Evolutionary conservation across 371 early-diverging fungal species (phyloP).

Genomic region (Blastocladiella emersonii): DNA sequence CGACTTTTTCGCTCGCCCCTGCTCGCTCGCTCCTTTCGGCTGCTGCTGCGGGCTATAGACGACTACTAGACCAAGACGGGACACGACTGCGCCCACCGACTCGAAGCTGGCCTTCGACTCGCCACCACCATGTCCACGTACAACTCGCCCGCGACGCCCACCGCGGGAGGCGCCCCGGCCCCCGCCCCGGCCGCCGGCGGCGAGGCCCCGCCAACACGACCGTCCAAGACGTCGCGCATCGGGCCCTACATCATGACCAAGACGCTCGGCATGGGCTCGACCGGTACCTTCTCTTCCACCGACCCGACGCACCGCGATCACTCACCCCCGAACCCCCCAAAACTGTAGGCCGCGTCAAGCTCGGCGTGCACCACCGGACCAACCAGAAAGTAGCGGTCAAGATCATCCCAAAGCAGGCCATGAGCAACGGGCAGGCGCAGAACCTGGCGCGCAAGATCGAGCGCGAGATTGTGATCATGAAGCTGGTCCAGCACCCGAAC

Average conservation of each 20-base stretch:
- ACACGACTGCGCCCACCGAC: too few species aligned
- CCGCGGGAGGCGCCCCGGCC: too few species aligned
- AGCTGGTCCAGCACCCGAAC: conserved; percentile 79
- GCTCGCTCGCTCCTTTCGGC: too few species aligned
- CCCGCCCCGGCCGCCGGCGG: too few species aligned
- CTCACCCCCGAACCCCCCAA: too few species aligned
- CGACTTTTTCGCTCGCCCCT: too few species aligned
- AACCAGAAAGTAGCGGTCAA: conserved; percentile 74
- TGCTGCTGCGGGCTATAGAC: too few species aligned
- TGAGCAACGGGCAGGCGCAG: conserved; percentile 19
- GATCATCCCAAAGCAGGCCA: conserved; percentile 49
- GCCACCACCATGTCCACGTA: too few species aligned
- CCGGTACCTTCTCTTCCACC: conserved; percentile 34
- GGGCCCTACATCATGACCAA: conserved; percentile 67
- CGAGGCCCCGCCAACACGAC: too few species aligned
- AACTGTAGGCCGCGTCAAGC: conserved; percentile 67
- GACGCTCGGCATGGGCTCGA: conserved; percentile 66
- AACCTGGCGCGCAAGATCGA: conserved; percentile 63
- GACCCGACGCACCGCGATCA: not conserved
- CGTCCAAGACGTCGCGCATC: conserved; percentile 13
- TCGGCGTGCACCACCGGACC: conserved; percentile 57
- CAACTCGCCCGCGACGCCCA: too few species aligned
- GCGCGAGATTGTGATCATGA: conserved; percentile 87
- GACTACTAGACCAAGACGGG: too few species aligned
- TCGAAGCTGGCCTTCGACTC: too few species aligned